A percentile compares a stretch with the other conserved stretches of the same genome.
These are phyloP conservation scores for Pyronema domesticum DNA, from an alignment of 495 filamentous ascomycete species.

Conservation along the genomic window DNA sequence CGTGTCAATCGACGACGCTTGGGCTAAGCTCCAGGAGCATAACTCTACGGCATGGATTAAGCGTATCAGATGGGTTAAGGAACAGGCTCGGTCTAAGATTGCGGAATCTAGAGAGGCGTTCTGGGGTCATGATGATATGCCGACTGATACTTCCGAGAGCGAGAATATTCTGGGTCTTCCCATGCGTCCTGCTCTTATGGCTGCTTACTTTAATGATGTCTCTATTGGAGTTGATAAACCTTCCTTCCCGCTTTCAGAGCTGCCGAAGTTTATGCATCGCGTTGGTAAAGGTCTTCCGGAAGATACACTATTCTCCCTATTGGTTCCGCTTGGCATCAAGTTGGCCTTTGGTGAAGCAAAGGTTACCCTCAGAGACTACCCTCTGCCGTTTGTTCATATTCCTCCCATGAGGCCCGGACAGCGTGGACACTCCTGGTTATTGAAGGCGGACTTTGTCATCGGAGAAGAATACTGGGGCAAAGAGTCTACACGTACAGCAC, in stretches of 20 bases:
- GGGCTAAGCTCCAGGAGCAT: slow-evolving; percentile 52
- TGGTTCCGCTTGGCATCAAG: slow-evolving; percentile 78
- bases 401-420: slow-evolving; percentile 66
- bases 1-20: slow-evolving; percentile 55
- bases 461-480: slow-evolving; percentile 75
- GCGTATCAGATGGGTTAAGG: slow-evolving; percentile 61
- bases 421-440: slow-evolving; percentile 59
- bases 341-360: slow-evolving; percentile 82
- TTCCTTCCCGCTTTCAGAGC: slow-evolving; percentile 64
- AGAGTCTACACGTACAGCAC: slow-evolving; percentile 60
- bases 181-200: slow-evolving; percentile 70
- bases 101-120: slow-evolving; percentile 64
- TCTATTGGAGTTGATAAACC: slow-evolving; percentile 81
- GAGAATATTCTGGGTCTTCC: slow-evolving; percentile 79
- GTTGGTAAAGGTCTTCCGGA: slow-evolving; percentile 92
- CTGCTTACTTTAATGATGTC: slow-evolving; percentile 63
- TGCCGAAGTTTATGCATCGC: slow-evolving; percentile 62
- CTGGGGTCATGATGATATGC: slow-evolving; percentile 65
- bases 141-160: slow-evolving; percentile 59
- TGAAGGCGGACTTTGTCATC: slow-evolving; percentile 87
- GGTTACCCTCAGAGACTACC: slow-evolving; percentile 76
- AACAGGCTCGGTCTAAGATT: slow-evolving; percentile 51
- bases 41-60: slow-evolving; percentile 87
- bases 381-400: slow-evolving; percentile 78
- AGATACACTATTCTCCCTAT: slow-evolving; percentile 71